Conservation (phyloP, 2,329 filamentous ascomycete species). For the Claviceps sp. region DNA sequence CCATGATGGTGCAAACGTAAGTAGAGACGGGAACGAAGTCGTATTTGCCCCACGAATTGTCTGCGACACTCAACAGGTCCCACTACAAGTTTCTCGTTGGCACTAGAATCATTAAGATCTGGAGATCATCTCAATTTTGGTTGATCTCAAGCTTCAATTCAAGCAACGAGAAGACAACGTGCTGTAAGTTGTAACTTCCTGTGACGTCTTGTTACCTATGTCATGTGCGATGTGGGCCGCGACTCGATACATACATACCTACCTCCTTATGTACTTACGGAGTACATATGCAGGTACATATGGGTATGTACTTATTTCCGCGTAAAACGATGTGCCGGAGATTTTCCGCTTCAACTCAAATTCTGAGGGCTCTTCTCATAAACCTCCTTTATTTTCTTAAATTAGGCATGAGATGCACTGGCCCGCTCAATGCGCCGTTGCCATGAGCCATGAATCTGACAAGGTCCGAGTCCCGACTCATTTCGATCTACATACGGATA, state of each 20-base stretch:
- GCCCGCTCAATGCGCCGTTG: too few relatives aligned
- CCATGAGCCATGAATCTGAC: too few relatives aligned
- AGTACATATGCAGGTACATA: background rate
- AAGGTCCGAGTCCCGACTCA: too few relatives aligned
- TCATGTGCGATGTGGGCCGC: background rate
- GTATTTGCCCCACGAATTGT: too few relatives aligned
- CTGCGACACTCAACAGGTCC: background rate
- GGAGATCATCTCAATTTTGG: background rate
- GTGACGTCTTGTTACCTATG: background rate
- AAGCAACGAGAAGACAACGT: background rate
- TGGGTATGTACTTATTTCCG: background rate
- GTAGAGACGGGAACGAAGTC: background rate
- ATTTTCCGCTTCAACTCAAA: background rate
- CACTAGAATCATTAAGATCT: background rate
- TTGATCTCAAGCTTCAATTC: background rate
- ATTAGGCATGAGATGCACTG: too few relatives aligned
- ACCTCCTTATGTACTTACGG: too few relatives aligned
- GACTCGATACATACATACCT: background rate
- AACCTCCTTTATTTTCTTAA: too few relatives aligned
- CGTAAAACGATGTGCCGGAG: background rate
- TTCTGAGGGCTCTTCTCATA: too few relatives aligned
- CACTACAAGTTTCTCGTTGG: background rate
- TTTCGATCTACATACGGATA: too few relatives aligned
- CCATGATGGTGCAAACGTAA: conserved; percentile 24
- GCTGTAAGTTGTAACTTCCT: too few relatives aligned